Evolutionary conservation across 179 eudicot genomes (phyloP), one percentile per base, ranked within the genome.

Genomic region (Silene vulgaris): DNA sequence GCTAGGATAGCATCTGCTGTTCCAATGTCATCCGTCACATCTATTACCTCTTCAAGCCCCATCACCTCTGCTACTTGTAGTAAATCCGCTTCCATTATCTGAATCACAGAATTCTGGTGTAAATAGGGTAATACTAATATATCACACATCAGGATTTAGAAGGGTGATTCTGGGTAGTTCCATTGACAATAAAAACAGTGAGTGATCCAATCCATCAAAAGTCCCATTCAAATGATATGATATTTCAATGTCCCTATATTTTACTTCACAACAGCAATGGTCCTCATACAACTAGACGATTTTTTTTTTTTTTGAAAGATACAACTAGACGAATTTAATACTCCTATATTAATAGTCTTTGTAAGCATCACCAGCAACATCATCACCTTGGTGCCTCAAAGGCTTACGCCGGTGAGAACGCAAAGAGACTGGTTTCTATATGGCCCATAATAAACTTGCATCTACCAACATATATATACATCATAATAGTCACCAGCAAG

Each of bases 81-180:
- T 29, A 95, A 80, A 81, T 95, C 97, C 83, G 88, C 88, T 80
- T 92, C 99, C 83, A 86, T 76, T 75, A 90, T 92, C 97, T 95
- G 79, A 40, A 84, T 17, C 35, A 60, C 57, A 71, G 1, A 40
- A 30, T 37, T 17, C 16, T 16, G 1, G 54, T 71, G 63, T 75
- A 48, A 78, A 71, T 45, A 26, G n/a, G 11, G 30, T 71, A 14
- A 14, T 68, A 12, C 20, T 45, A 9, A 20, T 5, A 65, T 54
- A 56, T 23, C 26, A 43, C 59, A 45, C 30, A 59, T 69, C 19
- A 45, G 12, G 56, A 50, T 50, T 3, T 3, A 11, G 56, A 50
- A 50, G 8, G 40, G 40, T 8, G 52, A 9, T 45, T 45, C 52
- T 45, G 52, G 52, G 52, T 45, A 6, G 14, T 9, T 0, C 69